Percentiles rank a stretch among this genome's conserved stretches.
Conservation (phyloP, 768 basidiomycete species). For the Collybiopsis luxurians region DNA sequence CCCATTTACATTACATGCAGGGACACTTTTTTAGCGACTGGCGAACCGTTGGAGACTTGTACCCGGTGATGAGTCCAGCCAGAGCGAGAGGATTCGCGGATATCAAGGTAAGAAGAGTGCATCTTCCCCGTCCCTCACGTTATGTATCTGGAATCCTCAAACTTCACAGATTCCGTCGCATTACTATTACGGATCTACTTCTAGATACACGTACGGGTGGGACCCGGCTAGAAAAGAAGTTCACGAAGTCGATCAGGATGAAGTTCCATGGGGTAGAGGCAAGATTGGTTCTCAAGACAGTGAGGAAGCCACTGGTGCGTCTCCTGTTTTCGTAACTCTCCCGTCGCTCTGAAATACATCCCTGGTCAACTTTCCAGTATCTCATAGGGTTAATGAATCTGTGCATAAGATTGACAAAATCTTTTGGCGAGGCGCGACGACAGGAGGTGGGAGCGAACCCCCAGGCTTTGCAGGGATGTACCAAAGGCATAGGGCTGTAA, state of each 20-base stretch:
- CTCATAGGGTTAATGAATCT: too few relatives aligned
- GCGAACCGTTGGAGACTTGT: constrained; percentile 83
- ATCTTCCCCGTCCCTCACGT: not conserved
- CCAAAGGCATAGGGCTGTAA: constrained; percentile 88
- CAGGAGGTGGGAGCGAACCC: constrained; percentile 89
- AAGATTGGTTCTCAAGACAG: not conserved
- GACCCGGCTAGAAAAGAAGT: constrained; percentile 73
- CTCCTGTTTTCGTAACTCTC: too few relatives aligned
- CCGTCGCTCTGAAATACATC: not conserved
- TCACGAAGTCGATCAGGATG: constrained; percentile 81
- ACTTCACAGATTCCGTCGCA: constrained; percentile 93
- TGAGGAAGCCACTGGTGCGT: too few relatives aligned
- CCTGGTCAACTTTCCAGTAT: not conserved
- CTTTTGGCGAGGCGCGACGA: constrained; percentile 96
- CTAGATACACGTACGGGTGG: constrained; percentile 89
- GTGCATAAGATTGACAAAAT: too few relatives aligned
- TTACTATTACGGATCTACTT: constrained; percentile 87
- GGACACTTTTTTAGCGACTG: constrained; percentile 99
- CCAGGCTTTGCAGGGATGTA: constrained; percentile 80
- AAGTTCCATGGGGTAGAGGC: constrained; percentile 33
- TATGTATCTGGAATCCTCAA: not conserved
- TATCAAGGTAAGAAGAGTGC: constrained; percentile 42
- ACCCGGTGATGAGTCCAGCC: constrained; percentile 92
- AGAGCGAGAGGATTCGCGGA: constrained; percentile 84
- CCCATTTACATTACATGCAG: constrained; percentile 83